phyloP scores from a whole-genome alignment of 495 filamentous ascomycete species.

The Echria macrotheca region DNA sequence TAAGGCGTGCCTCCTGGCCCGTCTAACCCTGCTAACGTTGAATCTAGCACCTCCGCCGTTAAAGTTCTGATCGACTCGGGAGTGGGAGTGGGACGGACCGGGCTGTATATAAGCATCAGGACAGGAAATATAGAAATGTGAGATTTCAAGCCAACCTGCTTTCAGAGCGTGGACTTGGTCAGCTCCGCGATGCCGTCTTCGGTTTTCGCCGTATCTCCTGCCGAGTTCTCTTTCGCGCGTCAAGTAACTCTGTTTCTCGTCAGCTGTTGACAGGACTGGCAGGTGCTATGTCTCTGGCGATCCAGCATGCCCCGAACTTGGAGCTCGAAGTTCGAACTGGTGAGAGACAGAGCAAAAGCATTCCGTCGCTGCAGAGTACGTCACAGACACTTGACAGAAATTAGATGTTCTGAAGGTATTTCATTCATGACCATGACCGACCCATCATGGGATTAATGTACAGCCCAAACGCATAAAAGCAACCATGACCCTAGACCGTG shows the following conservation, averaged over 20 bases:
- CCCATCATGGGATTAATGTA: conserved; percentile 79
- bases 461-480: conserved; percentile 67
- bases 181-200: too few relatives aligned
- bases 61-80: conserved; percentile 33
- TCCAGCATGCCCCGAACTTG: too few relatives aligned
- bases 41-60: conserved; percentile 38
- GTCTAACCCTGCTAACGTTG: conserved; percentile 4
- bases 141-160: not conserved
- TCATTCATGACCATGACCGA: conserved; percentile 63
- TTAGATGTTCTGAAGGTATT: conserved; percentile 34
- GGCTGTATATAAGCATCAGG: conserved; percentile 22
- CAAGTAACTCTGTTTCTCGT: too few relatives aligned
- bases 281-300: too few relatives aligned
- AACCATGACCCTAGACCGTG: conserved; percentile 76
- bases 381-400: too few relatives aligned
- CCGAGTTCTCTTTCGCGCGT: too few relatives aligned
- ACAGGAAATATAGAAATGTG: conserved; percentile 1
- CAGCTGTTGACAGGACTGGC: too few relatives aligned
- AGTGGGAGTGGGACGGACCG: not conserved
- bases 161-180: not conserved
- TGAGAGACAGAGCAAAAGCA: too few relatives aligned
- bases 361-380: too few relatives aligned
- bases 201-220: too few relatives aligned
- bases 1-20: conserved; percentile 45
- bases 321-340: too few relatives aligned